These are phyloP conservation scores for Solanum virginianum DNA, from an alignment of 257 asterid genomes.

Conservation along the genomic window DNA sequence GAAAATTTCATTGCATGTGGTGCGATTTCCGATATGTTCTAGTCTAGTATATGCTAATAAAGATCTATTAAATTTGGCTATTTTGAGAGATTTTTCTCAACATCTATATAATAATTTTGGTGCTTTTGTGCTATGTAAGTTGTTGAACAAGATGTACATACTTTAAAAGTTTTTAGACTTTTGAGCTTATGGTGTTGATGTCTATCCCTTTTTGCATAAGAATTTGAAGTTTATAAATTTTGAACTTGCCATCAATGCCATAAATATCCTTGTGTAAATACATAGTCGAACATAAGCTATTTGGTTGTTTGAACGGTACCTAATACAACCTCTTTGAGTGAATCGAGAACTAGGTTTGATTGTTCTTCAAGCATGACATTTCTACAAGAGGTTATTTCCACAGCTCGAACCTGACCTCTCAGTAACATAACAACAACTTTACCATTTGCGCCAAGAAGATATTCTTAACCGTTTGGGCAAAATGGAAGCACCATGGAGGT, in stretches of 20 bases:
- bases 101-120: neutral
- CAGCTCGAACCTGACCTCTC: neutral
- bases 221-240: neutral
- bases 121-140: neutral
- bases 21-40: neutral
- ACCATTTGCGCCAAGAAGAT: neutral
- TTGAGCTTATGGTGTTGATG: neutral
- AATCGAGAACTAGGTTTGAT: neutral
- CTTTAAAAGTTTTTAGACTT: neutral
- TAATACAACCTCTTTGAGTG: neutral
- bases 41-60: neutral
- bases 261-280: neutral
- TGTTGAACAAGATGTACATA: neutral
- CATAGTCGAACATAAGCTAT: neutral
- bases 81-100: neutral
- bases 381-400: neutral
- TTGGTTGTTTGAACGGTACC: neutral
- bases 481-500: neutral
- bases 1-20: neutral
- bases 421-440: neutral
- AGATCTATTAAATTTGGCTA: neutral
- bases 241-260: neutral
- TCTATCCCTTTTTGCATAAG: neutral
- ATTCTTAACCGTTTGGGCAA: neutral
- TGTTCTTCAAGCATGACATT: neutral